These are phyloP conservation scores for Barnettozyma wickerhamii DNA, from an alignment of 805 yeast species.

Conservation along the genomic window DNA sequence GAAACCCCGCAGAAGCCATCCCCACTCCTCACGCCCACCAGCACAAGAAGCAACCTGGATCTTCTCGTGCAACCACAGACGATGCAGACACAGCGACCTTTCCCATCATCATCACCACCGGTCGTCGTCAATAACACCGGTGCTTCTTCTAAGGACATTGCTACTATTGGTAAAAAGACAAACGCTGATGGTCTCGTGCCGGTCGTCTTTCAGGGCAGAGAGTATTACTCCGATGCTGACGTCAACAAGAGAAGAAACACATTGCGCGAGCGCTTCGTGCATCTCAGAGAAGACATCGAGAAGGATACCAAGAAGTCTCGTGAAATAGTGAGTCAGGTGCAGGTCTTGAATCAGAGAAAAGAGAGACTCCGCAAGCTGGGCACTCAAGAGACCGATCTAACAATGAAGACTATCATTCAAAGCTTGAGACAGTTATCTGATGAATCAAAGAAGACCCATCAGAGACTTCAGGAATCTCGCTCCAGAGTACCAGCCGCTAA, in stretches of 20 bases:
- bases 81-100: neutral
- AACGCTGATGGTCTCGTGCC: neutral
- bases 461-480: neutral
- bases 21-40: neutral
- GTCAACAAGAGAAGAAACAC: neutral
- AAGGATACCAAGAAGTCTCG: neutral
- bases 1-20: too few species aligned
- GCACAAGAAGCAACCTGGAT: neutral
- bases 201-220: neutral
- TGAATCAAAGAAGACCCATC: slow-evolving; percentile 3
- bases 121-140: neutral
- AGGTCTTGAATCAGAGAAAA: neutral
- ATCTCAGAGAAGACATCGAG: neutral
- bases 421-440: slow-evolving; percentile 5
- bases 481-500: neutral
- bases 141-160: neutral
- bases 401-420: slow-evolving; percentile 1
- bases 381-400: neutral
- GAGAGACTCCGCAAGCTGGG: slow-evolving; percentile 8
- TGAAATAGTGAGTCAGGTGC: neutral
- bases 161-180: neutral
- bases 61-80: neutral
- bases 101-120: neutral
- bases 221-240: neutral
- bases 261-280: neutral